Evolutionary conservation across 1,284 basidiomycete species (phyloP), one percentile per base, ranked within the genome.

Genomic region (Ustanciosporium gigantosporum): DNA sequence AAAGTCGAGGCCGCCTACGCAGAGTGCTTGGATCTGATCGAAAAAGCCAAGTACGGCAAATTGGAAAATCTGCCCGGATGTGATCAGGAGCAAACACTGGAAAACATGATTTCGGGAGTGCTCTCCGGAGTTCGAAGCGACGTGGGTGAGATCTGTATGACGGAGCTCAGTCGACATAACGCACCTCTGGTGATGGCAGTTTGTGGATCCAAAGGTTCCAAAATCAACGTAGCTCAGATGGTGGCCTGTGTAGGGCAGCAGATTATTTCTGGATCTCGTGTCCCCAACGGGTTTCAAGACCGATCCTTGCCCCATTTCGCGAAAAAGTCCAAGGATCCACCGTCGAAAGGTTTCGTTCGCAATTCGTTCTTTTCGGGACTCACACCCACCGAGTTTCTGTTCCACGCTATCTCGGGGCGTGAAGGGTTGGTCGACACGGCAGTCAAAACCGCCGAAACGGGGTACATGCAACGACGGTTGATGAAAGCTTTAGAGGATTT

Each of bases 211-310:
- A 98, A 99, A 84, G 73, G 94, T 78, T 97, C 94, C 71, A 91
- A 93, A 65, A 96, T 98, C 81, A 98, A 99, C 79, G 95, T 99
- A 51, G 95, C 92, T 13, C 95, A 99, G 81, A 99, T 99, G 95
- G 95, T 98, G 50, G 95, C 95, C 66, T 96, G 93, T 85, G 95
- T 99, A 68, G 95, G 95, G 9, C 95, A 99, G 78, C 95, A 99
- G 77, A 97, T 98, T 79, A 98, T 98, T 67, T 87, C 90, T 20
- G 95, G 95, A 19, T 89, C 91, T 78, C 95, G 95, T 86, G 93
- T 99, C 6, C 92, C 92, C 1, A 90, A 98, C 82, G 95, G 94
- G 41, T 98, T 99, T 82, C 95, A 98, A 80, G 95, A 99, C 80
- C 90, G 95, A 37, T 96, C 95, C 1, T 83, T 99, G 19, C 95